Base-by-base conservation (phyloP, 176 grass and related monocot species). In the Triticum aestivum region DNA sequence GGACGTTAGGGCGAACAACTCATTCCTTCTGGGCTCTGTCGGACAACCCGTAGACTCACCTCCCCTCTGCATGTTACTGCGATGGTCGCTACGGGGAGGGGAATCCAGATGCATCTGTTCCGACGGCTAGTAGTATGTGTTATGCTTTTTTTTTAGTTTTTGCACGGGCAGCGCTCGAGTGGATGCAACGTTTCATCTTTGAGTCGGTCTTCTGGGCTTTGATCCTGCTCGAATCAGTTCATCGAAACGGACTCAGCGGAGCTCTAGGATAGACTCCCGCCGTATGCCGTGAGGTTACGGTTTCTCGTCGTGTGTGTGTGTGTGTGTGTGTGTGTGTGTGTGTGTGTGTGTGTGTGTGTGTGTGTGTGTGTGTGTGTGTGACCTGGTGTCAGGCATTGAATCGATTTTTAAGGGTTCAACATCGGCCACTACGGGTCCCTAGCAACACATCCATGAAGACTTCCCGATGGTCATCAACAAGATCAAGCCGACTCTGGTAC, bases 31-130 rank as follows among this genome's bases (percentile, higher is more conserved):
- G 4, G 45, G 12, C 12, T 49, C 4, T 1, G 11, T 13, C 45
- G 3, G 3, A 1, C 11, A 13, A 3, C 11, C 45, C 4, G 1
- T 47, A 3, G 4, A 14, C 1, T 51, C 13, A 0, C 13, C 13
- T 14, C 47, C 13, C 47, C 1, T 51, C 0, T 51, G 4, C 1
- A 0, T 52, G 49, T 1, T 14, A 2, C 49, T 17, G 1, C 5
- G 1, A 1, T 1, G 1, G 4, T 0, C 4, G 1, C 0, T 15
- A 1, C 5, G 0, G 4, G 13, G 4, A 15, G 47, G 13, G 1
- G 13, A 15, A 51, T 47, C 44, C 3, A 2, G 42, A 2, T 45
- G 42, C 11, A 2, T 11, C 9, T 9, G 3, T 3, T 45, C 10
- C 11, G 10, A 0, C 10, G 44, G 10, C 47, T 49, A 14, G 1